These are phyloP conservation scores for Pichia deserticola DNA, from an alignment of 805 yeast genomes.

Conservation along the genomic window DNA sequence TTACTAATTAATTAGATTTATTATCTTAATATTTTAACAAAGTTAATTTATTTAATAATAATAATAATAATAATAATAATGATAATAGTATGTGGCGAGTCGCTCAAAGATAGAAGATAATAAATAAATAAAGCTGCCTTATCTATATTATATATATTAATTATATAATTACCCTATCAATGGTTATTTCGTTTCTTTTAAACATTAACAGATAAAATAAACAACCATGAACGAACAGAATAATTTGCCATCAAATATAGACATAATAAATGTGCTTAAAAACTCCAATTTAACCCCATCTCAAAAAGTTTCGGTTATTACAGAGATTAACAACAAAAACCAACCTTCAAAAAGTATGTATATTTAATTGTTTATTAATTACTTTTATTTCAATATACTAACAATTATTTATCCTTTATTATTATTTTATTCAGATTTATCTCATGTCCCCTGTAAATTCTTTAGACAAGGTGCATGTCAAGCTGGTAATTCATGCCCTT, in stretches of 20 bases:
- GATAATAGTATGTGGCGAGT: too few species aligned
- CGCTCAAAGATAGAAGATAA: too few species aligned
- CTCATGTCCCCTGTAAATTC: slow-evolving; percentile 96
- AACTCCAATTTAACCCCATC: slow-evolving; percentile 15
- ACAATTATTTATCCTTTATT: not conserved
- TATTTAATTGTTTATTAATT: not conserved
- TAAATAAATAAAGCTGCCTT: too few species aligned
- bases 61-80: too few species aligned
- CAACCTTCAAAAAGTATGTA: slow-evolving; percentile 22
- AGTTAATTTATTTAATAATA: too few species aligned
- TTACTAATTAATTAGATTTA: too few species aligned
- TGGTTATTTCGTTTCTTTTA: not conserved
- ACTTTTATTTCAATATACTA: not conserved
- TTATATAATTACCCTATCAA: too few species aligned
- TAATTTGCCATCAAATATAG: slow-evolving; percentile 5
- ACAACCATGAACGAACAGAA: slow-evolving; percentile 41
- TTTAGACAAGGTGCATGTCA: slow-evolving; percentile 89
- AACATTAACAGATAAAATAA: not conserved
- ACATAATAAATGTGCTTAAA: slow-evolving; percentile 15
- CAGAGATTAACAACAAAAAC: slow-evolving; percentile 17
- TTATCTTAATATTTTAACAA: too few species aligned
- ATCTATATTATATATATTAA: too few species aligned
- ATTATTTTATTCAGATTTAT: slow-evolving; percentile 42
- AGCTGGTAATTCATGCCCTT: slow-evolving; percentile 89
- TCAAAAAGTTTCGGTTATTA: slow-evolving; percentile 17